Conservation (phyloP, 2,329 filamentous ascomycete species). For the Ampelomyces quisqualis region DNA sequence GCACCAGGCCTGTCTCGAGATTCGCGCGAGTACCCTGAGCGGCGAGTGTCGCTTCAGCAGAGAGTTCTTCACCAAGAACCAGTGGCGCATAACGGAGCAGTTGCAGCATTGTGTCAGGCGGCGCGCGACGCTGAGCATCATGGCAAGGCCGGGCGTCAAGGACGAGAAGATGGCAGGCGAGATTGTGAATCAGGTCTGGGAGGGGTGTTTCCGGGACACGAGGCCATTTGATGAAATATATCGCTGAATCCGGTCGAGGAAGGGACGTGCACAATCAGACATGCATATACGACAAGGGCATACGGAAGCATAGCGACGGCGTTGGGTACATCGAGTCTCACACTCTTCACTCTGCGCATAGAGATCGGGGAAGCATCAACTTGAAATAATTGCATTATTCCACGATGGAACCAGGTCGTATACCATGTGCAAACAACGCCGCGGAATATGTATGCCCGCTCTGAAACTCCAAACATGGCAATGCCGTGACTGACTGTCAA, state of each 20-base stretch:
- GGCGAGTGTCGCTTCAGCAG: slow-evolving; percentile 90
- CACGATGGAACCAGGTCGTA: slow-evolving; percentile 12
- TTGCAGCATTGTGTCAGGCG: slow-evolving; percentile 88
- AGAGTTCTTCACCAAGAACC: slow-evolving; percentile 80
- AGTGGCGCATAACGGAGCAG: slow-evolving; percentile 88
- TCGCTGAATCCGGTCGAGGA: slow-evolving; percentile 51
- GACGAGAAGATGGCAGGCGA: slow-evolving; percentile 83
- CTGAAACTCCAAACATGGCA: slow-evolving; percentile 9
- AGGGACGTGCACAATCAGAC: slow-evolving; percentile 2
- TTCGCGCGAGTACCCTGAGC: slow-evolving; percentile 86
- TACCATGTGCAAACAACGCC: slow-evolving; percentile 6
- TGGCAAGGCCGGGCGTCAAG: slow-evolving; percentile 74
- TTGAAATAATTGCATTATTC: slow-evolving; percentile 16
- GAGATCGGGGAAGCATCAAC: not conserved
- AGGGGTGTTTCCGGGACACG: slow-evolving; percentile 92
- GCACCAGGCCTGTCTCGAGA: slow-evolving; percentile 95
- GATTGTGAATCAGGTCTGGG: slow-evolving; percentile 97
- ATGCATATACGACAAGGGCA: not conserved
- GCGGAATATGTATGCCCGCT: not conserved
- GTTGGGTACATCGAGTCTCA: slow-evolving; percentile 9
- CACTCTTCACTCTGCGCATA: slow-evolving; percentile 18
- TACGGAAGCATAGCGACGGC: slow-evolving; percentile 19
- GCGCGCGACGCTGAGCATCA: slow-evolving; percentile 77
- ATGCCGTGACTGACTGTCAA: not conserved
- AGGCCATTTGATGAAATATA: slow-evolving; percentile 97